Conservation (phyloP, 805 yeast species). For the Cyberlindnera xylosilytica region DNA sequence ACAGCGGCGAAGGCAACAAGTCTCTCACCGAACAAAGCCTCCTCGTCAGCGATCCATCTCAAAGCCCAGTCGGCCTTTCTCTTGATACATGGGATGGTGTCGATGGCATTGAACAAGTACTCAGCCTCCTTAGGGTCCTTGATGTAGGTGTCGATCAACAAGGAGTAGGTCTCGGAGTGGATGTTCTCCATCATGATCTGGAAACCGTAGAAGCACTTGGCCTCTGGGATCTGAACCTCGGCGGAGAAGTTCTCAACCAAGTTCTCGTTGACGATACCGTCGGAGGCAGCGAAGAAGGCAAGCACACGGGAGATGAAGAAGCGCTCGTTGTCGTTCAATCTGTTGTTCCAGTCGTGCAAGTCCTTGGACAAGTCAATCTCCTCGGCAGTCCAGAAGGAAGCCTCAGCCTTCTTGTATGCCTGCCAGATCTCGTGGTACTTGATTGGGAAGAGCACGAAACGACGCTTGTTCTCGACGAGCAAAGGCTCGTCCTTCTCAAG, state of each 20-base stretch:
- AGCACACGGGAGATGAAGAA: conserved; percentile 88
- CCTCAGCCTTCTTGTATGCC: conserved; percentile 98
- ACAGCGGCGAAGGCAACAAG: conserved; percentile 98
- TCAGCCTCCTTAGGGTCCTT: conserved; percentile 94
- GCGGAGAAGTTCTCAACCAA: conserved; percentile 96
- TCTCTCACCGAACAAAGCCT: conserved; percentile 91
- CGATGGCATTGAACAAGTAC: conserved; percentile 91
- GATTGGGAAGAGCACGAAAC: conserved; percentile 94
- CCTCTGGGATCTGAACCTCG: conserved; percentile 96
- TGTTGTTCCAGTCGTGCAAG: conserved; percentile 86
- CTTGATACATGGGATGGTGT: conserved; percentile 92
- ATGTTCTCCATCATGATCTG: conserved; percentile 99
- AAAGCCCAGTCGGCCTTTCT: conserved; percentile 99
- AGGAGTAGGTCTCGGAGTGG: conserved; percentile 95
- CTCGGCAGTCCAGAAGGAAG: conserved; percentile 99
- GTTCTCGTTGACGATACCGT: conserved; percentile 97
- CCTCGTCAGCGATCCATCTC: conserved; percentile 90
- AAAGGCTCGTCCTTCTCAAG: conserved; percentile 88
- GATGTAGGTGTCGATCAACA: conserved; percentile 90
- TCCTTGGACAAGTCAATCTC: conserved; percentile 96
- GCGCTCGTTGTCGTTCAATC: conserved; percentile 86
- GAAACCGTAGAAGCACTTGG: conserved; percentile 98
- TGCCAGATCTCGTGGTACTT: conserved; percentile 98
- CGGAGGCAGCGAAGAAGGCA: conserved; percentile 98
- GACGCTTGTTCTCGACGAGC: conserved; percentile 75